Evolutionary conservation across 306 rosid genomes (phyloP).

Genomic region (Cicer bijugum): DNA sequence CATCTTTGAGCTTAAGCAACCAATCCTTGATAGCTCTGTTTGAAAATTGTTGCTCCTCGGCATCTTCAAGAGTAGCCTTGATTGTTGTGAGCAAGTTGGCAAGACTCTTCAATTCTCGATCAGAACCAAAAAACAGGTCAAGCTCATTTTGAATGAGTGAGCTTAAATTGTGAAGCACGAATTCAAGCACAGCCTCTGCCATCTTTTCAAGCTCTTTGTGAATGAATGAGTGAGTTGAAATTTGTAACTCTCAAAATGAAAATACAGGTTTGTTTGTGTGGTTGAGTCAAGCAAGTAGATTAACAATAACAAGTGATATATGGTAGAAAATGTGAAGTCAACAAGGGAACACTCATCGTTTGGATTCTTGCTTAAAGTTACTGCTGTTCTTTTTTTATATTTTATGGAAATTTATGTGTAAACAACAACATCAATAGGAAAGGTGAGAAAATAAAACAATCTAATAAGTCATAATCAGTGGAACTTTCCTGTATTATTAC

Average conservation of each 20-base stretch:
- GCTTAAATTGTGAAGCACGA: conserved; percentile 21
- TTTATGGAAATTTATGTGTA: background rate
- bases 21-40: conserved; percentile 23
- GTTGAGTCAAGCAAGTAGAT: background rate
- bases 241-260: background rate
- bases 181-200: conserved; percentile 30
- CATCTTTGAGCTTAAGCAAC: conserved; percentile 35
- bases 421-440: background rate
- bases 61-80: conserved; percentile 47
- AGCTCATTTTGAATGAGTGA: conserved; percentile 11
- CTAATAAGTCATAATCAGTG: too few species aligned
- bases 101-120: conserved; percentile 3
- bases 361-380: background rate
- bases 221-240: too few species aligned
- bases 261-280: background rate
- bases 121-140: background rate
- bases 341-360: background rate
- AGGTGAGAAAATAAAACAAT: background rate
- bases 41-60: conserved; percentile 42
- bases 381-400: background rate
- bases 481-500: too few species aligned
- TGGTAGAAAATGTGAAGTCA: background rate
- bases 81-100: conserved; percentile 25
- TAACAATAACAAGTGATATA: background rate
- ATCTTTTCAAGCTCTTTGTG: background rate